Percentiles rank a stretch among this genome's conserved stretches.
Evolutionary conservation across 192 early-diverging fungal species (phyloP).

Genomic region (Backusella westeae): DNA sequence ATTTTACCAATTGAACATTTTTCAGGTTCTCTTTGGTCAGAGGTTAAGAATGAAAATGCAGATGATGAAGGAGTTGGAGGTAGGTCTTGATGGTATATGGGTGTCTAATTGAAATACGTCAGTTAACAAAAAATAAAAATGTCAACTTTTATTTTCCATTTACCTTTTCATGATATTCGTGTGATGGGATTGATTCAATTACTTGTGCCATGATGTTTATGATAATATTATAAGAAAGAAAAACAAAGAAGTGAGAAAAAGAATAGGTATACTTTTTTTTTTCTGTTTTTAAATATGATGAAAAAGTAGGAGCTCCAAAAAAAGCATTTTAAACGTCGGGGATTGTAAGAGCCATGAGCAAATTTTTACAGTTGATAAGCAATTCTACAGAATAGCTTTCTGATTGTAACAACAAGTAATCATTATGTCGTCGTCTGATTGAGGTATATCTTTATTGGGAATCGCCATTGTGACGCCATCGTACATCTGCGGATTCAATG

Average conservation of each 20-base stretch:
- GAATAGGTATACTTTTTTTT: neutral
- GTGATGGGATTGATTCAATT: neutral
- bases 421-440: neutral
- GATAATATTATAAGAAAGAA: neutral
- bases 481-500: neutral
- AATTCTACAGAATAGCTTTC: neutral
- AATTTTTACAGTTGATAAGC: neutral
- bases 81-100: neutral
- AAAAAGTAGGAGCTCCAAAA: neutral
- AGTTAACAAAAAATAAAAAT: neutral
- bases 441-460: neutral
- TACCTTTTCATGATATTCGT: constrained; percentile 1
- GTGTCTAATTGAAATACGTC: neutral
- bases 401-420: neutral
- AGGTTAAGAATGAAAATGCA: neutral
- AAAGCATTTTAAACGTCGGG: neutral
- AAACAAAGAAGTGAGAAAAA: neutral
- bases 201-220: neutral
- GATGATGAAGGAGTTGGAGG: neutral
- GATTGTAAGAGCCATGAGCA: neutral
- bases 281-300: neutral
- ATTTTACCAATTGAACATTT: neutral
- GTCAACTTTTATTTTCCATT: neutral
- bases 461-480: neutral
- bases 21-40: neutral